Conservation (phyloP, 208 protist species). For the Acanthamoeba rhysodes region DNA sequence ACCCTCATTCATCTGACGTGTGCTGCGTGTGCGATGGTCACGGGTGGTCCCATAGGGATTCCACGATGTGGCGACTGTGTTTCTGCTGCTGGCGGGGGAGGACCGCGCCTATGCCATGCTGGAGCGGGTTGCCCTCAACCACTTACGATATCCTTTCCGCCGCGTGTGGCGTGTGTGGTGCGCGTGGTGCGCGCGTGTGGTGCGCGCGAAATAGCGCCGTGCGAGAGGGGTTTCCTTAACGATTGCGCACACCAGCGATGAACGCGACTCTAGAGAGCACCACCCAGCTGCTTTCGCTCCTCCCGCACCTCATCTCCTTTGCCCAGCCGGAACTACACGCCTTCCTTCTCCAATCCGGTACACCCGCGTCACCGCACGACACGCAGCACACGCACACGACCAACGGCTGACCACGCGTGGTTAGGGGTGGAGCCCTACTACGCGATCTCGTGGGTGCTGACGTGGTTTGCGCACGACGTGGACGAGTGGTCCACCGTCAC, state of each 20-base stretch:
- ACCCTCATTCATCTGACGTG: neutral
- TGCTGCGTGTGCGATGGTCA: neutral
- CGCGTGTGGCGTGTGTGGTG: neutral
- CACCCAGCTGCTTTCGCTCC: constrained; percentile 15
- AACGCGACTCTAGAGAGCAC: constrained; percentile 41
- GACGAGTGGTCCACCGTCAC: constrained; percentile 57
- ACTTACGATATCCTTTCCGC: constrained; percentile 44
- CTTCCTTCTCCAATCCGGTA: constrained; percentile 37
- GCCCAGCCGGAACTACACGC: neutral
- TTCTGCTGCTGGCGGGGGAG: constrained; percentile 44
- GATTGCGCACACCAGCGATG: constrained; percentile 6
- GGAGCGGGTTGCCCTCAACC: neutral
- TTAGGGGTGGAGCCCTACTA: constrained; percentile 70
- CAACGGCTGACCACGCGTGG: neutral
- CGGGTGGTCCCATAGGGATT: neutral
- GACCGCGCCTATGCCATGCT: constrained; percentile 19
- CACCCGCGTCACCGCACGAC: neutral
- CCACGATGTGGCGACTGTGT: constrained; percentile 67
- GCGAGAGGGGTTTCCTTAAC: neutral
- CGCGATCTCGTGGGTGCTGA: constrained; percentile 68
- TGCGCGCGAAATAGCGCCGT: neutral
- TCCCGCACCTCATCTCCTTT: constrained; percentile 23
- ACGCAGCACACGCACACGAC: neutral
- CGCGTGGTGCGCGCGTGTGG: neutral
- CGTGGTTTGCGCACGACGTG: constrained; percentile 70